Evolutionary conservation across 192 early-diverging fungal genomes (phyloP).

Genomic region (Backusella luteola): DNA sequence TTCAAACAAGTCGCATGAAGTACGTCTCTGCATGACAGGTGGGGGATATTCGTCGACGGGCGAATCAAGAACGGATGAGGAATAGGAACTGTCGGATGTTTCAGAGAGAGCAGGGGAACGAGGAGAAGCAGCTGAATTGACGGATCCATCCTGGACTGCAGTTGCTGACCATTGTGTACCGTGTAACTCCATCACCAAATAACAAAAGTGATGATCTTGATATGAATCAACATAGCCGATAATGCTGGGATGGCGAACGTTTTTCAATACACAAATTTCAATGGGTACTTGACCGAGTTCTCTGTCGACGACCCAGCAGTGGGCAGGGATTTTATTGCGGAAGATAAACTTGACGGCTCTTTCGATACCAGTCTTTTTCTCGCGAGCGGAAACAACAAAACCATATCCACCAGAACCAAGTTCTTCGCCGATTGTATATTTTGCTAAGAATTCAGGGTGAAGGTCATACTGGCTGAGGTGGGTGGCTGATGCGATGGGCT

Average conservation of each 20-base stretch:
- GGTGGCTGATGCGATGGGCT: constrained; percentile 40
- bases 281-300: constrained; percentile 57
- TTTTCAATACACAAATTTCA: constrained; percentile 61
- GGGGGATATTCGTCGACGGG: constrained; percentile 33
- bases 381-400: constrained; percentile 66
- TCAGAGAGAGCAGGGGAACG: constrained; percentile 13
- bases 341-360: constrained; percentile 72
- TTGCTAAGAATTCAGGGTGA: constrained; percentile 43
- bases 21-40: constrained; percentile 42
- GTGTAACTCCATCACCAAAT: constrained; percentile 68
- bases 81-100: constrained; percentile 20
- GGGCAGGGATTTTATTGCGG: constrained; percentile 48
- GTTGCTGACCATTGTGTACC: constrained; percentile 56
- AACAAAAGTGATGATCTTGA: constrained; percentile 52
- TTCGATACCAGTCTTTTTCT: constrained; percentile 47
- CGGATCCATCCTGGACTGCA: not conserved
- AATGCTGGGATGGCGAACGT: constrained; percentile 54
- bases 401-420: constrained; percentile 79
- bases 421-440: constrained; percentile 55
- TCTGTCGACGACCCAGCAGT: constrained; percentile 51
- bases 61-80: constrained; percentile 14
- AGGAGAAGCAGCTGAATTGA: not conserved
- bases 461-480: constrained; percentile 43
- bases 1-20: constrained; percentile 67
- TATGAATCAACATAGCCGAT: constrained; percentile 54